Evolutionary conservation across 148 eudicot species (phyloP), one percentile per base, ranked within the genome.

Genomic region (Polygonum maritimum): DNA sequence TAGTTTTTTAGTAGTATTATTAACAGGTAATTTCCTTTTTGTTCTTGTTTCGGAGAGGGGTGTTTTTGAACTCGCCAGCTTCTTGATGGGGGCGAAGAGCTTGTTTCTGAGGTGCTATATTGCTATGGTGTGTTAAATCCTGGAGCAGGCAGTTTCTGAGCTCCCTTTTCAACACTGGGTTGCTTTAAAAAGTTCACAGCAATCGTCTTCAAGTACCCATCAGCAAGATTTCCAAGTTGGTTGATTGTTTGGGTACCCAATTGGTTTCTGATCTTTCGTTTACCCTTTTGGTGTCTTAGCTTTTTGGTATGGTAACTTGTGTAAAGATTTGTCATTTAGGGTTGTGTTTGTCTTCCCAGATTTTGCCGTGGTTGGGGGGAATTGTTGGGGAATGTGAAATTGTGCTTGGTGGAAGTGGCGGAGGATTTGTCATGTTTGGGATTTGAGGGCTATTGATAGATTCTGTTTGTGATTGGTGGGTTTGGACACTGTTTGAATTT

Each of bases 61-160:
- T 69, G 41, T 40, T 69, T 69, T 69, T 69, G 73, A 69, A 69
- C 73, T 69, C 22, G 73, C 38, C 73, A 69, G 73, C 73, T 69
- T 35, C 73, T 38, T 47, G 73, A 69, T 69, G 47, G 73, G n/a
- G 47, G 73, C 36, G 8, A 47, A 18, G 21, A 35, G 65, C 65
- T 58, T 10, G 35, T 58, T 26, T 58, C 31, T 58, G 31, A 26
- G 57, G 57, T 51, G 57, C 18, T 51, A 26, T 26, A 26, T 26
- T 26, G 31, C 0, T 26, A 26, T 26, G 31, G 31, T 26, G 3
- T 14, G 2, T 11, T 48, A 48, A 11, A 48, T 48, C 49, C 60
- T 58, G 65, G 31, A 18, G 65, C 26, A 58, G 21, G 35, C 65
- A 58, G 14, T 58, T 58, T 58, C 35, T 21, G 65, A 58, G 31